Conservation (phyloP, 495 filamentous ascomycete species). For the Penicillium mononematosum region DNA sequence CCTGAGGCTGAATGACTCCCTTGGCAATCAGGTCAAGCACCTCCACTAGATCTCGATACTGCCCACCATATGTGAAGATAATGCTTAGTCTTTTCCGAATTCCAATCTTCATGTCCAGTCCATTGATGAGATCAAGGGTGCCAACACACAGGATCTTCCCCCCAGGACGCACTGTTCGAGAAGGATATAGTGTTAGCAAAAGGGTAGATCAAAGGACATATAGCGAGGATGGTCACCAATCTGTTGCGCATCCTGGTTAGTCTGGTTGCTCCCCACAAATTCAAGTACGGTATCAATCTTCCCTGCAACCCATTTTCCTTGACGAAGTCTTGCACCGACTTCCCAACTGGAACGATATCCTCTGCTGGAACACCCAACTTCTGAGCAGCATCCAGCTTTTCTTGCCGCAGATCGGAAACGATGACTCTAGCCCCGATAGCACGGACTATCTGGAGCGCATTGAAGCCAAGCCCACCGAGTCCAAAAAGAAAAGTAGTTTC, state of each 20-base stretch:
- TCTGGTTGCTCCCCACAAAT: slow-evolving; percentile 24
- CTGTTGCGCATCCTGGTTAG: slow-evolving; percentile 20
- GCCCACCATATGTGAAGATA: slow-evolving; percentile 29
- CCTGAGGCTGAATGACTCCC: slow-evolving; percentile 18
- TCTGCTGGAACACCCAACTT: slow-evolving; percentile 15
- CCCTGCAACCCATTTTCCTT: slow-evolving; percentile 10
- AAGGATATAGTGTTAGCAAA: background rate
- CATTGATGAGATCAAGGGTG: slow-evolving; percentile 20
- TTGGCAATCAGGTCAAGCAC: slow-evolving; percentile 23
- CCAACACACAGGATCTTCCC: slow-evolving; percentile 27
- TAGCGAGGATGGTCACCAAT: slow-evolving; percentile 12
- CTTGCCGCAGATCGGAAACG: slow-evolving; percentile 20
- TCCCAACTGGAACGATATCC: slow-evolving; percentile 22
- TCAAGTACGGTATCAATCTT: slow-evolving; percentile 26
- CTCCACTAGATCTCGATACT: slow-evolving; percentile 21
- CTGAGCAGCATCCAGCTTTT: slow-evolving; percentile 20
- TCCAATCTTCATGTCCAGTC: slow-evolving; percentile 26
- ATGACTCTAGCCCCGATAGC: slow-evolving; percentile 23
- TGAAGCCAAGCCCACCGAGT: slow-evolving; percentile 25
- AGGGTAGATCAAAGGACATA: background rate
- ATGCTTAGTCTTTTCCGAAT: slow-evolving; percentile 28
- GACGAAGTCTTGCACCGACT: slow-evolving; percentile 17
- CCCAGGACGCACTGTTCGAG: slow-evolving; percentile 12
- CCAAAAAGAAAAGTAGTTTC: slow-evolving; percentile 26
- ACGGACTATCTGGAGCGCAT: slow-evolving; percentile 23